Evolutionary conservation across 768 basidiomycete genomes (phyloP).

Genomic region (Scleroderma bovista): DNA sequence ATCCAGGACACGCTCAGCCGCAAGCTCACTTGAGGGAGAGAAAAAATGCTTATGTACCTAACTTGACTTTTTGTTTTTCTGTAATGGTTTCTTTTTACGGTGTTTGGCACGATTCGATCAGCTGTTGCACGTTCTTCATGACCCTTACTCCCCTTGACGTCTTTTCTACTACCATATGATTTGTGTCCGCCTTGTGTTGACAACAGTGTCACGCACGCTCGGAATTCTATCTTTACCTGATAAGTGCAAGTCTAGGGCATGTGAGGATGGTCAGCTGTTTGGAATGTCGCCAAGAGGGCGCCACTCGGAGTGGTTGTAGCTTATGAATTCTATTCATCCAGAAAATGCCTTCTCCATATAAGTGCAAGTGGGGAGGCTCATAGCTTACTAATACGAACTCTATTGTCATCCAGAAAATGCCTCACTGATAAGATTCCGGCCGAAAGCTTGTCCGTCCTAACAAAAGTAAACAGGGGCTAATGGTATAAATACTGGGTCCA

Average conservation of each 20-base stretch:
- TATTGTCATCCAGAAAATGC: background rate
- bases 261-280: no score
- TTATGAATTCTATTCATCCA: background rate
- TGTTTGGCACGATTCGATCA: no score
- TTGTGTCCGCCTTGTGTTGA: no score
- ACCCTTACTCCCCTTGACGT: no score
- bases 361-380: no score
- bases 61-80: background rate
- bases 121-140: no score
- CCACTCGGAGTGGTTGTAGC: no score
- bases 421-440: background rate
- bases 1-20: conserved; percentile 65
- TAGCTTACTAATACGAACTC: background rate
- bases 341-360: conserved; percentile 1
- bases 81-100: background rate
- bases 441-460: background rate
- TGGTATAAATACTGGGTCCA: background rate
- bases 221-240: no score
- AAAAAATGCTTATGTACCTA: conserved; percentile 6
- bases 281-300: no score
- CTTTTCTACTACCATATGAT: no score
- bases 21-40: conserved; percentile 26
- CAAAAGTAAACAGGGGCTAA: background rate
- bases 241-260: no score
- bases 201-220: no score